These are phyloP conservation scores for Claviceps pazoutovae DNA, from an alignment of 2,329 filamentous ascomycete genomes.

Conservation along the genomic window DNA sequence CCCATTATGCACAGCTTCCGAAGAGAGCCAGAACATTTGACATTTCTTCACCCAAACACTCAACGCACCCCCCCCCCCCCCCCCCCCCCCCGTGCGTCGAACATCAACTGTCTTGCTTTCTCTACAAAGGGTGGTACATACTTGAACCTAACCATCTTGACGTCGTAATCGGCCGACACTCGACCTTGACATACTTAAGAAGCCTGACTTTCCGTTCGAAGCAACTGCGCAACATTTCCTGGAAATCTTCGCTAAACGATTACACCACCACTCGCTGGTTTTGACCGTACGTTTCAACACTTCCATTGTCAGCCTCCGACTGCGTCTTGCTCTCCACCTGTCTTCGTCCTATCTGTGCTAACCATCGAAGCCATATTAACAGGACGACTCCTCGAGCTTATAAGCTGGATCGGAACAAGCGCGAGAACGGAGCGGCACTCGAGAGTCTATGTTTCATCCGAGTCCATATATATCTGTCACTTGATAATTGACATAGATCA, in stretches of 20 bases:
- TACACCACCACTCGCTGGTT: too few relatives aligned
- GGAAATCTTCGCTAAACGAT: neutral
- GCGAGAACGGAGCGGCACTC: neutral
- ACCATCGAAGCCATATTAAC: neutral
- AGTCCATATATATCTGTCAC: too few relatives aligned
- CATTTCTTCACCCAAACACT: neutral
- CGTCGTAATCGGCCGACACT: neutral
- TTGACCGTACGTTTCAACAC: neutral
- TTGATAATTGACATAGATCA: too few relatives aligned
- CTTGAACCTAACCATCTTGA: too few relatives aligned
- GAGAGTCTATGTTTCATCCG: too few relatives aligned
- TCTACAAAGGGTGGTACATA: neutral
- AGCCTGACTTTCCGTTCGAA: neutral
- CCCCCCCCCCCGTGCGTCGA: neutral
- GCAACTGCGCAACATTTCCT: neutral
- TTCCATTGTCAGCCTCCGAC: neutral
- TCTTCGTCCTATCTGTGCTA: neutral
- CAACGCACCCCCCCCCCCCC: neutral
- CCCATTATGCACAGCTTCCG: constrained; percentile 2
- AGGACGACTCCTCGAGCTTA: neutral
- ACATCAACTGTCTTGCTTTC: neutral
- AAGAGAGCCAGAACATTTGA: constrained; percentile 1
- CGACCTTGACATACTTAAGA: neutral
- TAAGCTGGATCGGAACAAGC: neutral
- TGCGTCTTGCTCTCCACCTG: neutral